Percentiles rank a stretch among this genome's conserved stretches.
Evolutionary conservation across 352 stramenopile species (phyloP).

Genomic region (Thalassiosira pacifica): DNA sequence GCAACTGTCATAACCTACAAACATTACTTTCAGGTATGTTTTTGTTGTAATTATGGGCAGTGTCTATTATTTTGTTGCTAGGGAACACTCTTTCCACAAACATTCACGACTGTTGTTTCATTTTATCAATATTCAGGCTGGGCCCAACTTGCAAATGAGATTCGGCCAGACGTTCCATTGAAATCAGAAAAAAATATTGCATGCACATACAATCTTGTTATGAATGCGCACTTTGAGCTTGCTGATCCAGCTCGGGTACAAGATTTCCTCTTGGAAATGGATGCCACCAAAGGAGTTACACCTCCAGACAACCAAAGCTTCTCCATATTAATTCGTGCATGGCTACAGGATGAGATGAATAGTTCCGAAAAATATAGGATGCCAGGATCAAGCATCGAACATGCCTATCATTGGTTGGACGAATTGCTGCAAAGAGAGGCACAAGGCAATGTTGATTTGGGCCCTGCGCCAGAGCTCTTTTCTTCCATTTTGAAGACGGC

Average conservation of each 20-base stretch:
- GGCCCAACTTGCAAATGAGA: constrained; percentile 55
- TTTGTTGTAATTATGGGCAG: too few species aligned
- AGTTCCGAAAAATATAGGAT: constrained; percentile 19
- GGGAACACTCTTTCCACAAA: too few species aligned
- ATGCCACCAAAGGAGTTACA: constrained; percentile 49
- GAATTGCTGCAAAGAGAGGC: constrained; percentile 70
- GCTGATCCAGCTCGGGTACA: constrained; percentile 66
- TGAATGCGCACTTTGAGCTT: constrained; percentile 61
- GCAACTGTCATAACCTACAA: constrained; percentile 76
- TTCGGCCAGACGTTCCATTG: constrained; percentile 61
- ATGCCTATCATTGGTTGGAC: constrained; percentile 69
- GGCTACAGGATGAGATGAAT: constrained; percentile 66
- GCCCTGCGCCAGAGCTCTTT: constrained; percentile 66
- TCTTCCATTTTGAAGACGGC: constrained; percentile 63
- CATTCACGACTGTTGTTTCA: too few species aligned
- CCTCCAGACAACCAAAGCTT: constrained; percentile 77
- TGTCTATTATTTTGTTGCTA: too few species aligned
- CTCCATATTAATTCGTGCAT: constrained; percentile 77
- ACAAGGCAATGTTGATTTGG: constrained; percentile 15
- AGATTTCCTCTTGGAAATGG: constrained; percentile 75
- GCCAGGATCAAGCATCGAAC: constrained; percentile 50
- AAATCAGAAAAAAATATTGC: constrained; percentile 75
- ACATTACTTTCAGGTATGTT: constrained; percentile 63
- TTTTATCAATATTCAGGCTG: constrained; percentile 34
- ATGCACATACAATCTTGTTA: constrained; percentile 78